Conservation (phyloP, 768 basidiomycete genomes). For the Lentinula detonsa region DNA sequence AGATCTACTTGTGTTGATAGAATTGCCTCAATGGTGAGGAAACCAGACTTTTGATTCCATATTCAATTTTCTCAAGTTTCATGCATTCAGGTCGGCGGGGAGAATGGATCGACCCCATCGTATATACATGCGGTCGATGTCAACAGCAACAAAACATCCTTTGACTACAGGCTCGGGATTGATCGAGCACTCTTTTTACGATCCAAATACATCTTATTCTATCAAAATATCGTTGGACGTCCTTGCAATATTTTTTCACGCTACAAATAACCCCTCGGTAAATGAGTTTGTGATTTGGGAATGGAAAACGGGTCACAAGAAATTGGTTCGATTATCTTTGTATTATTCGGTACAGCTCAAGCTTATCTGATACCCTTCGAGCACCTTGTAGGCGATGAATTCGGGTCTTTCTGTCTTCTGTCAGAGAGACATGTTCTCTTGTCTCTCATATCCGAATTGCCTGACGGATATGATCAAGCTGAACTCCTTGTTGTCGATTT, state of each 20-base stretch:
- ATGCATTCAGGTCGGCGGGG: constrained; percentile 3
- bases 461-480: constrained; percentile 18
- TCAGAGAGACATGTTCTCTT: constrained; percentile 33
- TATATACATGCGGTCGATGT: constrained; percentile 41
- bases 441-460: constrained; percentile 18
- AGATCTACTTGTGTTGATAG: constrained; percentile 52
- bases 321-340: constrained; percentile 37
- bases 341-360: background rate
- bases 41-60: background rate
- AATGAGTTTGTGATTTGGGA: constrained; percentile 56
- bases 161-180: constrained; percentile 28
- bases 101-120: constrained; percentile 16
- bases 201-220: constrained; percentile 27
- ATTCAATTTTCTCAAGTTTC: background rate
- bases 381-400: constrained; percentile 22
- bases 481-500: constrained; percentile 36
- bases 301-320: constrained; percentile 50
- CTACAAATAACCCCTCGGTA: constrained; percentile 18
- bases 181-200: constrained; percentile 21
- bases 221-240: constrained; percentile 53
- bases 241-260: constrained; percentile 42
- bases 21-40: constrained; percentile 29
- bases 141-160: constrained; percentile 40
- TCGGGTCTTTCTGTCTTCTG: constrained; percentile 37
- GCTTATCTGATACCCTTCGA: constrained; percentile 5